Base-by-base conservation (phyloP, 495 filamentous ascomycete species). In the Peziza echinospora region DNA sequence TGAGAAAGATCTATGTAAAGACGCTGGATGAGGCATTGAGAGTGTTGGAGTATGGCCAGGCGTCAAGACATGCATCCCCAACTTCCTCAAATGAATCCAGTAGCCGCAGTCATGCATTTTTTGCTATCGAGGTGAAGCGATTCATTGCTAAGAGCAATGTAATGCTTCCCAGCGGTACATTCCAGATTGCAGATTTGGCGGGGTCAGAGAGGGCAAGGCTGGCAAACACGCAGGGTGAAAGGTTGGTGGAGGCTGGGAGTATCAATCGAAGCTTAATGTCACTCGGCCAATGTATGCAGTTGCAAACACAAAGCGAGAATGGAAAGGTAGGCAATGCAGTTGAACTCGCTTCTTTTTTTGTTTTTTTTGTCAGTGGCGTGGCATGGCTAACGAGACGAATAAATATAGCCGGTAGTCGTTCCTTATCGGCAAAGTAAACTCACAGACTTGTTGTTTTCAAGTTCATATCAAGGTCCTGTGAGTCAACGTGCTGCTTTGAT, bases 241-340 rank as follows among this genome's bases (percentile, higher is more conserved):
- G 86, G 1, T 71, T 97, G 2, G 85, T 79, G 0, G 89, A 97
- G 62, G 91, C 89, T 19, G 91, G 89, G 16, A 93, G 93, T 62
- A 97, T 97, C 55, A 97, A 97, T 58, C 85, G 93, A 59, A 85
- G 78, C 55, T 63, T 97, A 56, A 97, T 97, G 91, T 94, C 93
- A 61, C 73, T 97, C 1, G 89, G 89, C 0, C 91, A 96, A 59
- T 96, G 91, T 59, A 67, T 97, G 53, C 89, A 97, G 60, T 83
- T 93, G 76, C 91, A 94, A 62, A 84, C 77, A 49, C 49, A 59
- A 46, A 37, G 17, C 2, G 48, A 50, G 1, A 54, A 56, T 11
- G 48, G 48, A 21, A 56, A 53, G 30, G 30, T 37, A 37, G 1
- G 19, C 30, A 37, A n/a, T n/a, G n/a, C n/a, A n/a, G n/a, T n/a